Percentiles rank a stretch among this genome's conserved stretches.
These are phyloP conservation scores for Aegilops longissima DNA, from an alignment of 176 grass and related monocot genomes.

Conservation along the genomic window DNA sequence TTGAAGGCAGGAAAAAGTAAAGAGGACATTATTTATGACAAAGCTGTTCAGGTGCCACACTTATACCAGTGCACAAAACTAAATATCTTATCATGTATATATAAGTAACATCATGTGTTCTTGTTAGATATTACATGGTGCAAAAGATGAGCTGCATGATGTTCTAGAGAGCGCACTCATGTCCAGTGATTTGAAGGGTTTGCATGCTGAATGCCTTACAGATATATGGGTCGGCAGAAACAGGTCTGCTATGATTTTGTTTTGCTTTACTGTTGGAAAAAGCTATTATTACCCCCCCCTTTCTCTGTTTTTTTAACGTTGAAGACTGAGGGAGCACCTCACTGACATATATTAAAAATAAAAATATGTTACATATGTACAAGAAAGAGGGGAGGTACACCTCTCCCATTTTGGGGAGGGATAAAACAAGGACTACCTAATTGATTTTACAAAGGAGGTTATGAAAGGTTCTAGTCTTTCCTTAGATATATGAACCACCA, in stretches of 20 bases:
- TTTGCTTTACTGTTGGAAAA: not conserved
- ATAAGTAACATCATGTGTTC: constrained; percentile 20
- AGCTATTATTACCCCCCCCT: not conserved
- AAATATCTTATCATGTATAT: not conserved
- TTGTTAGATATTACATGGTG: constrained; percentile 79
- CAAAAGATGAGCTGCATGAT: constrained; percentile 77
- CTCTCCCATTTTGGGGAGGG: too few species aligned
- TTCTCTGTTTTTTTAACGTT: not conserved
- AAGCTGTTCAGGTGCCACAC: constrained; percentile 65
- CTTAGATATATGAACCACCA: too few species aligned
- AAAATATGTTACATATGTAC: too few species aligned
- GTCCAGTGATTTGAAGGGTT: constrained; percentile 70
- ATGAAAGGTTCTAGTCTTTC: too few species aligned
- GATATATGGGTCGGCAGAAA: constrained; percentile 86
- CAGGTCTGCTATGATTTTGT: constrained; percentile 48
- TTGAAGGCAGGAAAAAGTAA: constrained; percentile 82
- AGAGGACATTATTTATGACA: constrained; percentile 74
- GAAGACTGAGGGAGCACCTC: too few species aligned
- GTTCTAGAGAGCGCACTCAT: constrained; percentile 58
- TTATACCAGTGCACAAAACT: constrained; percentile 10
- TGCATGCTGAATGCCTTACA: constrained; percentile 91
- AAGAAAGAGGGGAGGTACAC: too few species aligned
- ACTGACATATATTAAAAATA: too few species aligned
- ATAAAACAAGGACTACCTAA: too few species aligned
- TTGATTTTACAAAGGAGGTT: too few species aligned